phyloP scores from a whole-genome alignment of 352 stramenopile species.

The Pythium diclinum region DNA sequence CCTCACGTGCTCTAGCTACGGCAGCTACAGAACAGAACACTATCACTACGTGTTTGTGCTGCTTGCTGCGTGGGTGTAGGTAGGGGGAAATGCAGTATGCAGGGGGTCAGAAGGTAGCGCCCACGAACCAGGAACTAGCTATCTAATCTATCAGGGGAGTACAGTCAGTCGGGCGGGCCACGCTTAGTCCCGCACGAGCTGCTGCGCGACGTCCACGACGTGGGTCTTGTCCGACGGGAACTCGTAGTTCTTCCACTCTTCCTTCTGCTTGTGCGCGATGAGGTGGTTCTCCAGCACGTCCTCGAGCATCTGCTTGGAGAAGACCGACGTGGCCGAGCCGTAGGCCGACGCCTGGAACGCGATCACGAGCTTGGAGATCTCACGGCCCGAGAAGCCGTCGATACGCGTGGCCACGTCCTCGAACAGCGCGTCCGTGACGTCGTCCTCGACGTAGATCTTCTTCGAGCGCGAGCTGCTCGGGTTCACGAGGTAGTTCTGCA shows the following conservation, averaged over 20 bases:
- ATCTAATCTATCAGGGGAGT: constrained; percentile 70
- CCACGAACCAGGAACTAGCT: constrained; percentile 81
- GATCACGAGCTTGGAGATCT: constrained; percentile 99
- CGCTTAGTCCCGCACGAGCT: constrained; percentile 46
- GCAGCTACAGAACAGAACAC: neutral
- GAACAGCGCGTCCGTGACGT: constrained; percentile 92
- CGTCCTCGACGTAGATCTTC: constrained; percentile 88
- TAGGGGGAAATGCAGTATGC: neutral
- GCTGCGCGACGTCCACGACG: constrained; percentile 39
- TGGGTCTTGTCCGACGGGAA: constrained; percentile 44
- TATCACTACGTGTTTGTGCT: neutral
- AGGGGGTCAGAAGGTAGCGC: constrained; percentile 42
- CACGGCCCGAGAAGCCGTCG: constrained; percentile 97
- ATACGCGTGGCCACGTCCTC: constrained; percentile 91
- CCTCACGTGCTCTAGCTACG: constrained; percentile 3
- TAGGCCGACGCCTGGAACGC: constrained; percentile 98
- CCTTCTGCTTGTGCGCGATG: constrained; percentile 91
- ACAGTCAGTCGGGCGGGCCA: neutral
- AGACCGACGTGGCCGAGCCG: constrained; percentile 91
- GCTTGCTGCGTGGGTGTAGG: neutral
- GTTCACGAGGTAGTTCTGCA: constrained; percentile 95
- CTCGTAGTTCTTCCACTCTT: constrained; percentile 90
- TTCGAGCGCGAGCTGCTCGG: constrained; percentile 86
- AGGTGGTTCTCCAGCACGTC: constrained; percentile 94
- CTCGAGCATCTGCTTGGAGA: constrained; percentile 93